Evolutionary conservation across 2,329 filamentous ascomycete species (phyloP).

Genomic region (Pseudogymnoascus sp.): DNA sequence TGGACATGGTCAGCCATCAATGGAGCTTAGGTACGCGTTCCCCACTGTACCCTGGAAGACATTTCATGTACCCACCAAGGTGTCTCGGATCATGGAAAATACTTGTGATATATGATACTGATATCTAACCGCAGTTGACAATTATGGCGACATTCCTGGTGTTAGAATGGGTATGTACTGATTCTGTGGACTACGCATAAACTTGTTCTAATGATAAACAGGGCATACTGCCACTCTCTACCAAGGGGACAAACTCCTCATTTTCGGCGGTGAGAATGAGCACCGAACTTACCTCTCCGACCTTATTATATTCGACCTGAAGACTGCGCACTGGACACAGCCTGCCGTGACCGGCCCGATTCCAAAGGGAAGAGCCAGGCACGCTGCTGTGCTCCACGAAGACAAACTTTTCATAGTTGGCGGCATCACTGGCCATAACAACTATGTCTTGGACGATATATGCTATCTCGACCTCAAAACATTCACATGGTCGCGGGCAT

Average conservation of each 20-base stretch:
- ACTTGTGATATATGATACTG: not conserved
- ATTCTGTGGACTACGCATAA: conserved; percentile 1
- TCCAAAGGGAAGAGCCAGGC: conserved; percentile 82
- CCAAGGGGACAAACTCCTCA: conserved; percentile 87
- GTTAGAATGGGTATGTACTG: conserved; percentile 77
- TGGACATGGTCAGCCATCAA: conserved; percentile 80
- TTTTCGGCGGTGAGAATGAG: conserved; percentile 97
- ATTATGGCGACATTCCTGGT: conserved; percentile 95
- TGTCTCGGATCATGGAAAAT: not conserved
- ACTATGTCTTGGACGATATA: conserved; percentile 87
- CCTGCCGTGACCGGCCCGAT: conserved; percentile 77
- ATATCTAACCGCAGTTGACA: conserved; percentile 58
- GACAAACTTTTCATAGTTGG: conserved; percentile 95
- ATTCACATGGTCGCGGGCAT: conserved; percentile 92
- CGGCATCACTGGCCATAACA: conserved; percentile 89
- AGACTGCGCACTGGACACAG: conserved; percentile 91
- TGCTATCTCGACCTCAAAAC: conserved; percentile 96
- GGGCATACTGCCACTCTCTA: conserved; percentile 93
- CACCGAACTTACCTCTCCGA: conserved; percentile 93
- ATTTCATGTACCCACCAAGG: conserved; percentile 7
- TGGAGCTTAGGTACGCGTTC: conserved; percentile 58
- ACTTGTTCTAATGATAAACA: conserved; percentile 31
- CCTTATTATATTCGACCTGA: conserved; percentile 90
- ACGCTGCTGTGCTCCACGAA: conserved; percentile 86
- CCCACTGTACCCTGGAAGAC: not conserved